Base-by-base conservation (phyloP, 2,329 filamentous ascomycete species). In the Colletotrichum paranaense region DNA sequence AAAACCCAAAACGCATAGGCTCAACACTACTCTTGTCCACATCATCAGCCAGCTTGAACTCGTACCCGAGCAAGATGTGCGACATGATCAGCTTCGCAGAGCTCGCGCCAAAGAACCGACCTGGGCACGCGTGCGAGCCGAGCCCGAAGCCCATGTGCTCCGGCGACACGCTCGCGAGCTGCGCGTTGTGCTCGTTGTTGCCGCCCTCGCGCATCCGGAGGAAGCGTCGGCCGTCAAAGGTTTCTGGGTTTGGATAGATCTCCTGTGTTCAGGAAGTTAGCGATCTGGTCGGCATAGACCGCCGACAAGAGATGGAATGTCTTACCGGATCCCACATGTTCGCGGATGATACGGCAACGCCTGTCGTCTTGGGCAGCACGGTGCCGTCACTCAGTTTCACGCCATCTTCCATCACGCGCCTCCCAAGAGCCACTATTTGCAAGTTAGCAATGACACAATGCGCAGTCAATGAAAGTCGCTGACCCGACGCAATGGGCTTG, bases 61-160 rank as follows among this genome's bases (percentile, higher is more conserved):
- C 84, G 66, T 84, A 86, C 72, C 81, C 79, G 57, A 85, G 78
- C 19, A 87, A 75, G 49, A 84, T 78, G 69, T 82, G 81, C 0
- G 82, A 80, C 64, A 87, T 75, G 56, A 85, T 77, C 74, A 86
- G 78, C 79, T 87, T 87, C 70, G 86, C 82, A 75, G 83, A 82
- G 74, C 84, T 84, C 38, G 80, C 78, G 19, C 85, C 85, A 74
- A 87, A 86, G 78, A 87, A 88, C 7, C 86, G 81, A 1, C 86
- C 86, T 0, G 86, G 86, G 62, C 86, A 87, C 1, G 86, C 85
- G 74, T 87, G 84, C 68, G 82, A 82, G 30, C 86, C 86, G 4
- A 84, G 82, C 1, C 86, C 86, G 71, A 87, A 87, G 74, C 69
- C 81, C 42, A 83, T 76, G 67, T 78, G 81, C 16, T 79, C 77